These are phyloP conservation scores for Xylariaceae sp. DNA, from an alignment of 2,329 filamentous ascomycete species.

Conservation along the genomic window DNA sequence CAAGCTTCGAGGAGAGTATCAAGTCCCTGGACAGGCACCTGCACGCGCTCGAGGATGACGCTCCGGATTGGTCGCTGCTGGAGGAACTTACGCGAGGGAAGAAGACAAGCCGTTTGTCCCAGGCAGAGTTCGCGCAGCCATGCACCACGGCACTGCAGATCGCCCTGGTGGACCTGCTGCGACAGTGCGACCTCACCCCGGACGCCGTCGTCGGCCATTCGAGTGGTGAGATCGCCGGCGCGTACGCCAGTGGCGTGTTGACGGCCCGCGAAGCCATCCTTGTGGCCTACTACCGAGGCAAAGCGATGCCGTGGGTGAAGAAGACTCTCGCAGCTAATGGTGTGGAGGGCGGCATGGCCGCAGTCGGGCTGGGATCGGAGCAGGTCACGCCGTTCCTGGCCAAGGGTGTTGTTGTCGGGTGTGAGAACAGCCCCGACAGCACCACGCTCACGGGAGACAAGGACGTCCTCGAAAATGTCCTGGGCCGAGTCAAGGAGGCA, in stretches of 20 bases:
- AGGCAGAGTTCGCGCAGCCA: conserved; percentile 19
- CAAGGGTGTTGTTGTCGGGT: conserved; percentile 20
- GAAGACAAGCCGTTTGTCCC: conserved; percentile 10
- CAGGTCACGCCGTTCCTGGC: conserved; percentile 22
- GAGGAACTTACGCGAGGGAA: conserved; percentile 1
- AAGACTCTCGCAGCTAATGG: too few relatives aligned
- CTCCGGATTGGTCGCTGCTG: background rate
- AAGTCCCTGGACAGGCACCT: background rate
- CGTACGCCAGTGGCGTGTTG: conserved; percentile 32
- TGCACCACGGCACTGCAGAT: conserved; percentile 15
- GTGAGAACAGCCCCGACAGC: conserved; percentile 24
- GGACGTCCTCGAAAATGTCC: conserved; percentile 13
- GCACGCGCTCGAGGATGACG: background rate
- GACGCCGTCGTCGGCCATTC: conserved; percentile 14
- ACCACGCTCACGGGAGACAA: conserved; percentile 23
- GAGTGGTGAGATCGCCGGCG: conserved; percentile 36
- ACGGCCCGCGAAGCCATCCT: conserved; percentile 29
- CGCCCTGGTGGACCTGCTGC: conserved; percentile 8
- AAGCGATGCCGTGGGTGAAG: conserved; percentile 15
- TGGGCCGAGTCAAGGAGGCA: conserved; percentile 21
- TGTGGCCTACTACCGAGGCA: conserved; percentile 33
- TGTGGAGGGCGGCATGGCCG: conserved; percentile 35
- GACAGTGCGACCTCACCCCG: conserved; percentile 4
- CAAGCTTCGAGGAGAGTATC: background rate
- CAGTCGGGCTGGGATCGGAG: conserved; percentile 27